Evolutionary conservation across 2,329 filamentous ascomycete genomes (phyloP).

Genomic region (Fusarium virguliforme): DNA sequence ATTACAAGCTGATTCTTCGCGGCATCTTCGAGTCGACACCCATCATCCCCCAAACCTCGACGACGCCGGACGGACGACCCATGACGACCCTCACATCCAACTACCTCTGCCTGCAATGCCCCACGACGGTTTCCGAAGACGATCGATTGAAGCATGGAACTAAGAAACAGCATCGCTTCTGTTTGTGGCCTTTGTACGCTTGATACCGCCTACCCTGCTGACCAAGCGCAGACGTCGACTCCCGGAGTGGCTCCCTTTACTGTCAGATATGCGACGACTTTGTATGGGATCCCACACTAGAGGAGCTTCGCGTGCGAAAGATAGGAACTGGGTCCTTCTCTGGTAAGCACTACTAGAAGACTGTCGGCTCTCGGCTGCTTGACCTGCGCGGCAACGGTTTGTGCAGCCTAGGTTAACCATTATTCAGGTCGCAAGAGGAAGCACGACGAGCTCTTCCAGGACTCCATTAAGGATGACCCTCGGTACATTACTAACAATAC

Average conservation of each 20-base stretch:
- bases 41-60: slow-evolving; percentile 77
- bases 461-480: slow-evolving; percentile 79
- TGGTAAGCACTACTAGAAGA: slow-evolving; percentile 62
- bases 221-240: slow-evolving; percentile 78
- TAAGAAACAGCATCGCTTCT: slow-evolving; percentile 81
- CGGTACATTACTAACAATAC: slow-evolving; percentile 85
- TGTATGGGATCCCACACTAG: slow-evolving; percentile 86
- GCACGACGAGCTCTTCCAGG: slow-evolving; percentile 78
- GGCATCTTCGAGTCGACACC: slow-evolving; percentile 79
- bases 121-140: slow-evolving; percentile 76
- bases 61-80: slow-evolving; percentile 69
- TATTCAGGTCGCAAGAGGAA: slow-evolving; percentile 79
- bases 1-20: slow-evolving; percentile 81
- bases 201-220: slow-evolving; percentile 39
- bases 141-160: slow-evolving; percentile 78
- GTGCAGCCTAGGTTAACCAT: slow-evolving; percentile 15
- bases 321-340: slow-evolving; percentile 77
- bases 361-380: background rate
- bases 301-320: slow-evolving; percentile 81
- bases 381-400: background rate
- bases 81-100: slow-evolving; percentile 77
- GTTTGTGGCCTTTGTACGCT: slow-evolving; percentile 62
- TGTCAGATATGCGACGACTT: slow-evolving; percentile 88
- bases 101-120: slow-evolving; percentile 82
- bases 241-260: slow-evolving; percentile 80